Evolutionary conservation across 768 basidiomycete genomes (phyloP), one percentile per base, ranked within the genome.

Genomic region (Suillus subluteus): DNA sequence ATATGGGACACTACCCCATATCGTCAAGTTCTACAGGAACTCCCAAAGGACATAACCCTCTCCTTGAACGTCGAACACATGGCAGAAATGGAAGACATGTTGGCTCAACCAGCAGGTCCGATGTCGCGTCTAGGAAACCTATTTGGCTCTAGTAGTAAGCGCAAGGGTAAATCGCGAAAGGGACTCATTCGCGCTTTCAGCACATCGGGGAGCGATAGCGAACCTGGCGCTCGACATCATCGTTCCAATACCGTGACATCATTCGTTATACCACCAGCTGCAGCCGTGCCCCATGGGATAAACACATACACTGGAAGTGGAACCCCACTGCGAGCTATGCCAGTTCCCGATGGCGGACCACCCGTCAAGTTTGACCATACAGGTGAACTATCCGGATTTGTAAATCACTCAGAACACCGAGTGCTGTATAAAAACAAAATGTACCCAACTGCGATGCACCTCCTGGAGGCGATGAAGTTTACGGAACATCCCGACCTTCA

Each of bases 391-490:
- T 72, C 80, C 0, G 83, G 82, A 1, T 88, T 93, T 75, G 78
- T 91, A 74, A 91, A 87, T 71, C 86, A 88, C 69, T 92, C 92
- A 1, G 84, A 81, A 1, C 87, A 92, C 70, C 81, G 81, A 6
- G 83, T 95, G 26, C 64, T 87, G 63, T 88, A 87, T 74, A 74
- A 81, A 43, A 81, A 86, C 40, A 79, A 79, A 63, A 75, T 77
- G 50, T 95, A 88, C 70, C 90, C 90, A 2, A 90, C 87, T 2
- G 92, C 89, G 12, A 75, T 88, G 70, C 92, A 94, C 69, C 81
- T 94, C n/a, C 84, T 87, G 63, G 91, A 94, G 76, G 91, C 91
- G 11, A 79, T 91, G 72, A 91, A 91, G 74, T 94, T 87, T 74
- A 71, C 87, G 44, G 74, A 80, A 26, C 79, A 80, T 3, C 86